Evolutionary conservation across 2,329 filamentous ascomycete genomes (phyloP).

Genomic region (Cytospora paraplurivora): DNA sequence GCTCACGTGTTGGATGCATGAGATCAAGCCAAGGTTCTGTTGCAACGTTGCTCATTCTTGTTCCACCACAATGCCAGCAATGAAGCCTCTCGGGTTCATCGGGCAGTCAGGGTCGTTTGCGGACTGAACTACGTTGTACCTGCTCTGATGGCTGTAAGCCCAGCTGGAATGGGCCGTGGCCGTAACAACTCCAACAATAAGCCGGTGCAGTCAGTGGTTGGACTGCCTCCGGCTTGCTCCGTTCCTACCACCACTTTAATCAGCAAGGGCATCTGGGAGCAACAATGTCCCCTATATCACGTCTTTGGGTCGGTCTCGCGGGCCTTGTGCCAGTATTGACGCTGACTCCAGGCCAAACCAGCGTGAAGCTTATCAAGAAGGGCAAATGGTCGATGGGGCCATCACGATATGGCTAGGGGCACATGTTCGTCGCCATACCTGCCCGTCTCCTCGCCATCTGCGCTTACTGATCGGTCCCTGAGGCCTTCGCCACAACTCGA

Average conservation of each 20-base stretch:
- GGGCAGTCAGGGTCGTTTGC: too few relatives aligned
- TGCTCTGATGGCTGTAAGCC: too few relatives aligned
- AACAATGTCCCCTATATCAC: slow-evolving; percentile 16
- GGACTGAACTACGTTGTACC: too few relatives aligned
- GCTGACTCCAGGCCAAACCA: slow-evolving; percentile 23
- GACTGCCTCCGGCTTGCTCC: background rate
- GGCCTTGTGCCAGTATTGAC: slow-evolving; percentile 16
- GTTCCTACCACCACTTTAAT: background rate
- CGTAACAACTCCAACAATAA: too few relatives aligned
- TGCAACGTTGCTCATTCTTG: too few relatives aligned
- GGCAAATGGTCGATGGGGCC: slow-evolving; percentile 44
- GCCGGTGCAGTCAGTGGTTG: background rate
- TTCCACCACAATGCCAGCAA: too few relatives aligned
- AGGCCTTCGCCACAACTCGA: background rate
- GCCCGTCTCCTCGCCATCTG: background rate
- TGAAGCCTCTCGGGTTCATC: too few relatives aligned
- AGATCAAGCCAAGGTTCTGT: too few relatives aligned
- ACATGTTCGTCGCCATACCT: slow-evolving; percentile 36
- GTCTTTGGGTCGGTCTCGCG: slow-evolving; percentile 8
- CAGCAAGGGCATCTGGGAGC: slow-evolving; percentile 3
- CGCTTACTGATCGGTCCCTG: slow-evolving; percentile 4
- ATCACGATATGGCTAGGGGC: slow-evolving; percentile 51
- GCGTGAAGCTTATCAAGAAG: slow-evolving; percentile 38
- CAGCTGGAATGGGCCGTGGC: too few relatives aligned
- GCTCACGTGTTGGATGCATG: too few relatives aligned